Percentiles rank a stretch among this genome's conserved stretches.
phyloP scores from a whole-genome alignment of 2,329 filamentous ascomycete genomes.

The Magnaporthiopsis incrustans region DNA sequence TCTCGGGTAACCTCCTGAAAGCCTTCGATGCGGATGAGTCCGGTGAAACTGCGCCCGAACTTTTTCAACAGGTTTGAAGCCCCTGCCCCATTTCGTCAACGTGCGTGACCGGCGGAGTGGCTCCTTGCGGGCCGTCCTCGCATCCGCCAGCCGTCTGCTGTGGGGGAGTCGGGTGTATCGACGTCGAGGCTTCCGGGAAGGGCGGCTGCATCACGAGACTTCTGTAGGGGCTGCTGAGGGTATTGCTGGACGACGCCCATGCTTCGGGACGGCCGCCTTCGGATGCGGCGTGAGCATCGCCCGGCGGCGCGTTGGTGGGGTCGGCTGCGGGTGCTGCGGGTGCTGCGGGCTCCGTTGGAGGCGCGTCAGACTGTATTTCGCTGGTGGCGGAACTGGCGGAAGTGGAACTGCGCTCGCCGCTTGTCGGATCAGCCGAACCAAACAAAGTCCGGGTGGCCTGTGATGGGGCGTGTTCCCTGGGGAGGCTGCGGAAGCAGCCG shows the following conservation, averaged over 20 bases:
- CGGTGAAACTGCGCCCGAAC: neutral
- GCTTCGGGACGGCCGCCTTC: neutral
- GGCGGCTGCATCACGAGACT: neutral
- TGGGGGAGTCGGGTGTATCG: neutral
- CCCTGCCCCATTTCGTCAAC: too few relatives aligned
- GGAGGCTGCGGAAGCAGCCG: too few relatives aligned
- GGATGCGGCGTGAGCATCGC: neutral
- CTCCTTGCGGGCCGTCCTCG: too few relatives aligned
- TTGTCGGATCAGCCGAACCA: too few relatives aligned
- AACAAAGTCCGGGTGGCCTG: too few relatives aligned
- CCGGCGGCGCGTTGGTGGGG: neutral
- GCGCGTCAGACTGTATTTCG: neutral
- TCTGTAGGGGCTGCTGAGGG: neutral
- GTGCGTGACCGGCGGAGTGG: too few relatives aligned
- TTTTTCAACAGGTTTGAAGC: neutral
- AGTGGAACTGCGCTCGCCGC: too few relatives aligned
- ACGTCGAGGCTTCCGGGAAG: neutral
- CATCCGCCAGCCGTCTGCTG: too few relatives aligned
- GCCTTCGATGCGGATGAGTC: neutral
- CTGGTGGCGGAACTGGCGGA: neutral
- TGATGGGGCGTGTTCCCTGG: too few relatives aligned
- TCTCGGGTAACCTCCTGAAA: neutral
- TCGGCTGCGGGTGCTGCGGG: neutral
- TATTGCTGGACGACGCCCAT: neutral
- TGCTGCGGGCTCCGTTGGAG: neutral